Conservation (phyloP, 805 yeast species). For the Saturnispora quitensis region DNA sequence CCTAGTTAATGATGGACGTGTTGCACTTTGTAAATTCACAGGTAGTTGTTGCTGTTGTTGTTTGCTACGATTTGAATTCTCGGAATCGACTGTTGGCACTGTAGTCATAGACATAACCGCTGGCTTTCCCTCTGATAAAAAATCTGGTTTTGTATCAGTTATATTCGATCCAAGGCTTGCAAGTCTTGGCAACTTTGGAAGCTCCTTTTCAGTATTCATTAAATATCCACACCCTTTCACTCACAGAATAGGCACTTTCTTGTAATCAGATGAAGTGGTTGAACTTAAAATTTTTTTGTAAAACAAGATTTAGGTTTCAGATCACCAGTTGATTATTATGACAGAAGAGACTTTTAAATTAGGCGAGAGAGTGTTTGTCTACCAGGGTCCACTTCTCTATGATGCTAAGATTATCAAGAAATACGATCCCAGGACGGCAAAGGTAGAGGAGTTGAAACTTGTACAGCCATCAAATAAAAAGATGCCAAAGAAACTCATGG, state of each 20-base stretch:
- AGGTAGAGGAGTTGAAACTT: constrained; percentile 34
- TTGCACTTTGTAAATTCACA: not conserved
- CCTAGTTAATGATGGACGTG: not conserved
- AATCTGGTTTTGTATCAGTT: not conserved
- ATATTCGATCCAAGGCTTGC: not conserved
- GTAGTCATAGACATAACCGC: not conserved
- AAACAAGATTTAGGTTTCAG: not conserved
- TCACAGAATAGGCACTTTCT: not conserved
- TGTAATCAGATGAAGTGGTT: not conserved
- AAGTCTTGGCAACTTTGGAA: not conserved
- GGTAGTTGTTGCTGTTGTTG: not conserved
- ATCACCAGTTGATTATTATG: not conserved
- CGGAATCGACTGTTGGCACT: not conserved
- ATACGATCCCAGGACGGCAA: constrained; percentile 44
- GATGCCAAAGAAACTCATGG: constrained; percentile 15
- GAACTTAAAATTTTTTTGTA: not conserved
- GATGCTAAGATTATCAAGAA: constrained; percentile 72
- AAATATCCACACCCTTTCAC: not conserved
- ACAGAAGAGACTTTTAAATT: constrained; percentile 11
- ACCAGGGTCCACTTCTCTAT: constrained; percentile 83
- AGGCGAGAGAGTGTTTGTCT: constrained; percentile 51
- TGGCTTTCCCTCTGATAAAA: not conserved
- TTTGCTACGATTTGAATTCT: not conserved
- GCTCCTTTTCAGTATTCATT: not conserved
- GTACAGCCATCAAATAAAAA: constrained; percentile 19